Evolutionary conservation across 495 filamentous ascomycete genomes (phyloP).

Genomic region (Acidomyces sp.): DNA sequence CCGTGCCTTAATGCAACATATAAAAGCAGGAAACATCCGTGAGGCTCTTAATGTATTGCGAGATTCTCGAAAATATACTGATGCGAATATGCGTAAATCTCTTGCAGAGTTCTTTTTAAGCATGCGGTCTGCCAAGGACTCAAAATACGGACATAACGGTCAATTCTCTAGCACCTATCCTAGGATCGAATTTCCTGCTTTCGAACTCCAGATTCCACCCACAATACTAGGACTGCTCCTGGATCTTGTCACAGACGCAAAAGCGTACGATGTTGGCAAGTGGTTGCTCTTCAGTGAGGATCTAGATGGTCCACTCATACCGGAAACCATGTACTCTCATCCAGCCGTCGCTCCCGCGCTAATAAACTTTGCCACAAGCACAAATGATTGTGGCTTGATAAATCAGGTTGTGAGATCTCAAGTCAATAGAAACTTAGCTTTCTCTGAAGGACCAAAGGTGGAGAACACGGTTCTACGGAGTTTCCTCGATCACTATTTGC

Average conservation of each 20-base stretch:
- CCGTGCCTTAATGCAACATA: conserved; percentile 19
- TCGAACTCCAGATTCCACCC: conserved; percentile 35
- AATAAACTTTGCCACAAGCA: conserved; percentile 43
- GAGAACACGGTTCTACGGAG: conserved; percentile 34
- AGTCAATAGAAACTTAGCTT: neutral
- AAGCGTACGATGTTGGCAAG: conserved; percentile 37
- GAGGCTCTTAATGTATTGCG: conserved; percentile 22
- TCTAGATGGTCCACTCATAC: conserved; percentile 45
- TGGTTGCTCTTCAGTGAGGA: conserved; percentile 44
- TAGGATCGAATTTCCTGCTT: conserved; percentile 22
- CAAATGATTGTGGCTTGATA: conserved; percentile 36
- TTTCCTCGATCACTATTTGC: conserved; percentile 38
- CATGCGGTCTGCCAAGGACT: conserved; percentile 2
- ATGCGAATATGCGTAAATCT: conserved; percentile 26
- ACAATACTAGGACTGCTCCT: conserved; percentile 39
- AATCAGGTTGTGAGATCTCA: conserved; percentile 24
- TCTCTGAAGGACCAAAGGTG: conserved; percentile 1
- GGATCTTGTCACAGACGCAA: conserved; percentile 38
- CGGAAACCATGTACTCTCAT: conserved; percentile 33
- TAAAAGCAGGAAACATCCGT: conserved; percentile 20
- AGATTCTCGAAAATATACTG: conserved; percentile 24
- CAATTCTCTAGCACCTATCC: conserved; percentile 14
- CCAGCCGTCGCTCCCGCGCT: conserved; percentile 42
- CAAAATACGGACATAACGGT: too few relatives aligned
- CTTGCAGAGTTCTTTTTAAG: conserved; percentile 21